Evolutionary conservation across 2,329 filamentous ascomycete genomes (phyloP), one percentile per base, ranked within the genome.

Genomic region (Epichloe aotearoae): DNA sequence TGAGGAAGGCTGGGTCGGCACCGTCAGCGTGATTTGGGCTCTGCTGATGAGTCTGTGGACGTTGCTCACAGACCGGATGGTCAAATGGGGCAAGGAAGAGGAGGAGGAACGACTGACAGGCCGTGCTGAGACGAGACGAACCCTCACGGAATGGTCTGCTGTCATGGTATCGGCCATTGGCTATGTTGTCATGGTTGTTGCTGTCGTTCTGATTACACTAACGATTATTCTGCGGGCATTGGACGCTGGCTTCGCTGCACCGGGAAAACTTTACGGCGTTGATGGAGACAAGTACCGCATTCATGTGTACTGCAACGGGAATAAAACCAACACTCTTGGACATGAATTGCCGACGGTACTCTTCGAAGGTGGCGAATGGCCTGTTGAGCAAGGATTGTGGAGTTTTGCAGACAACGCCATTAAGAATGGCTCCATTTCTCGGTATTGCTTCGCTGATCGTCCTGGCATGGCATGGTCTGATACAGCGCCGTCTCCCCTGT

Each of bases 371-470:
- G 90, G 88, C 17, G 87, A 94, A 60, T 72, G 78, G 20, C 83
- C 91, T 0, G 83, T 88, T 15, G 89, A 95, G 64, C 73, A 86
- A 58, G 81, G 84, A 6, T 75, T 98, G 50, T 85, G 89, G 69
- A 77, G 83, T 50, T 88, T 95, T 69, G 86, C 88, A 11, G 80
- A 89, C 53, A 75, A 82, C 50, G 82, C 86, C 1, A 73, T 89
- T 56, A 74, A 80, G 56, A 93, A 93, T 59, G 87, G 88, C 39
- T 86, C 84, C 44, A 93, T 98, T 59, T 73, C 75, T 51, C 82
- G 91, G 53, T 97, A 95, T 70, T 98, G 93, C 74, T 96, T 95
- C 67, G 90, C 88, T 64, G 93, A 98, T 64, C 84, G 93, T 20
- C 93, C 93, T 1, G 93, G 93, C 1, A 78, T 91, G 51, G 91